Evolutionary conservation across 208 protist genomes (phyloP).

Genomic region (Novymonas esmeraldas): DNA sequence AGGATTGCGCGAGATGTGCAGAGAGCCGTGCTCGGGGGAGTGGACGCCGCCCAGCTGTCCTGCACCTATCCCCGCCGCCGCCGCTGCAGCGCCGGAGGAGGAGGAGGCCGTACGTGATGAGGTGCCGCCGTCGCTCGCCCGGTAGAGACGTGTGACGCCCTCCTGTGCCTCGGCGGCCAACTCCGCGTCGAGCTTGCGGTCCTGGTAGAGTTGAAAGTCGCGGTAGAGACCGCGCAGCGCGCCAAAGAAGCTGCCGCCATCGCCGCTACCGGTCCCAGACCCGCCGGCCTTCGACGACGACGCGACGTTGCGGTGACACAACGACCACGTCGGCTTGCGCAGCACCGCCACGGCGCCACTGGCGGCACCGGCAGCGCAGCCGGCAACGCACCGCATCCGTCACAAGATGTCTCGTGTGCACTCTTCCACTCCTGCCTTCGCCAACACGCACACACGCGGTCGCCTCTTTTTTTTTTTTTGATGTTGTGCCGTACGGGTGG

Average conservation of each 20-base stretch:
- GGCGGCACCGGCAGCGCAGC: no score
- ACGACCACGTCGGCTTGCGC: no score
- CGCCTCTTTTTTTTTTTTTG: no score
- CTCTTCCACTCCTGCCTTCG: no score
- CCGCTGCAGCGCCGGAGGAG: neutral
- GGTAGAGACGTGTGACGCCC: slow-evolving; percentile 6
- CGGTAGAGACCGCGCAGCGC: slow-evolving; percentile 35
- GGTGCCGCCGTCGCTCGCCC: neutral
- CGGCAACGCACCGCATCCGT: no score
- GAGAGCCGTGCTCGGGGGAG: neutral
- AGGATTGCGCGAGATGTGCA: slow-evolving; percentile 51
- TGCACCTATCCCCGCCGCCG: neutral
- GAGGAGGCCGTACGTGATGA: neutral
- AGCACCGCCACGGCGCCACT: no score
- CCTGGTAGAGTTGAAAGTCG: slow-evolving; percentile 51
- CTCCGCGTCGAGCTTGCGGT: slow-evolving; percentile 47
- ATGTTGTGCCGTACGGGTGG: no score
- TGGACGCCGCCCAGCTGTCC: neutral
- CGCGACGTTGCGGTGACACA: no score
- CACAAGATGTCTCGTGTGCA: no score
- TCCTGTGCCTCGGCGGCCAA: slow-evolving; percentile 17
- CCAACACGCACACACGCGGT: no score
- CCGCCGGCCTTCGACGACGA: no score
- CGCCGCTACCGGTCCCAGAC: no score
- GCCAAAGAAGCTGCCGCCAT: slow-evolving; percentile 23